A percentile compares a stretch with the other conserved stretches of the same genome.
Evolutionary conservation across 345 rosid species (phyloP).

Genomic region (Trapa bicornis): DNA sequence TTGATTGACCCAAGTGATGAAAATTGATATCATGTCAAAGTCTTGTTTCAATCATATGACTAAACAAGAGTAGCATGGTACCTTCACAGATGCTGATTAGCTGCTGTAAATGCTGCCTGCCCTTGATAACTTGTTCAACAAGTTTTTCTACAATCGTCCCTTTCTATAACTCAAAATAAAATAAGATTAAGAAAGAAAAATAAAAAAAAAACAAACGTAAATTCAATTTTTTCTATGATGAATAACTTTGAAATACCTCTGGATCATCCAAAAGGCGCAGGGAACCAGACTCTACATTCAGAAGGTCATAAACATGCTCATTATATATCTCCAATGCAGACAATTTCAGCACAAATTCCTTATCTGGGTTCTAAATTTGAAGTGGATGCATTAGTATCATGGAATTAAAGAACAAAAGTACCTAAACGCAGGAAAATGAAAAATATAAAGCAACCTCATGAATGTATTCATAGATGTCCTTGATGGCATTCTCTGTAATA

Average conservation of each 20-base stretch:
- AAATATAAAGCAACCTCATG: slow-evolving; percentile 30
- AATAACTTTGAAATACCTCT: slow-evolving; percentile 41
- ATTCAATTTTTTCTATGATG: neutral
- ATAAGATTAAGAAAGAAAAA: slow-evolving; percentile 1
- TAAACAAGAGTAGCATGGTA: slow-evolving; percentile 7
- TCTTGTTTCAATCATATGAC: neutral
- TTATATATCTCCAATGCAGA: slow-evolving; percentile 94
- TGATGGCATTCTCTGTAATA: slow-evolving; percentile 58
- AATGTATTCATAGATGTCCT: slow-evolving; percentile 64
- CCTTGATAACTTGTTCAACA: slow-evolving; percentile 66
- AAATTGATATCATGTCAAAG: neutral
- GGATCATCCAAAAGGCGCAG: slow-evolving; percentile 94
- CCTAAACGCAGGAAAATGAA: neutral
- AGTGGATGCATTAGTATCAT: neutral
- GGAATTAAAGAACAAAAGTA: neutral
- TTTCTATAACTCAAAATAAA: slow-evolving; percentile 37
- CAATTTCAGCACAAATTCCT: slow-evolving; percentile 58
- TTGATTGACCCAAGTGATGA: neutral
- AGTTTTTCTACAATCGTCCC: slow-evolving; percentile 81
- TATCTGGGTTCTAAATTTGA: slow-evolving; percentile 46
- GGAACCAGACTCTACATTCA: slow-evolving; percentile 68
- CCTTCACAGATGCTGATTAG: slow-evolving; percentile 86
- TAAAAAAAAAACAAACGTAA: neutral
- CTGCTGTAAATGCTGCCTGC: slow-evolving; percentile 63
- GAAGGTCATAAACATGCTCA: slow-evolving; percentile 74